Evolutionary conservation across 176 grass and related monocot genomes (phyloP).

Genomic region (Panicum miliaceum): DNA sequence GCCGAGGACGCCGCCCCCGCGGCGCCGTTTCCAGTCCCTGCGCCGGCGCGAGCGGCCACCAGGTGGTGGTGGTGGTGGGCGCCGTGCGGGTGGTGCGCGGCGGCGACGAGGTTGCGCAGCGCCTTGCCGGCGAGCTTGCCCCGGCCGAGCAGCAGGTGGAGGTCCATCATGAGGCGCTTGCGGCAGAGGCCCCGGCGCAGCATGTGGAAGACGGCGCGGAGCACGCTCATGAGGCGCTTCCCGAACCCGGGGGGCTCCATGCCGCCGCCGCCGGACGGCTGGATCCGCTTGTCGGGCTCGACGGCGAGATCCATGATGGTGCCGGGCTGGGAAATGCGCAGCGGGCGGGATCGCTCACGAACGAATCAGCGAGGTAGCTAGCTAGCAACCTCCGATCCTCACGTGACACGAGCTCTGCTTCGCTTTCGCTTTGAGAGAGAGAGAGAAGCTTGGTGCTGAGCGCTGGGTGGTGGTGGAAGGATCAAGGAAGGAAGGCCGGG

Average conservation of each 20-base stretch:
- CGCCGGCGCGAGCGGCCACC: not conserved
- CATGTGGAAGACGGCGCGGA: conserved; percentile 80
- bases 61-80: not conserved
- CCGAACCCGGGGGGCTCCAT: conserved; percentile 64
- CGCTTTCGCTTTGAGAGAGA: not conserved
- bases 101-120: conserved; percentile 53
- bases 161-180: conserved; percentile 79
- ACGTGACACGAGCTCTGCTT: not conserved
- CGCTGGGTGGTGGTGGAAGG: not conserved
- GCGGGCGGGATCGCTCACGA: not conserved
- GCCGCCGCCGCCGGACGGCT: not conserved
- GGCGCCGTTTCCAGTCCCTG: no score
- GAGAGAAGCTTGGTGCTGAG: not conserved
- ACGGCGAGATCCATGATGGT: conserved; percentile 22
- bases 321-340: not conserved
- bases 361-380: not conserved
- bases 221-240: conserved; percentile 59
- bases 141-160: conserved; percentile 70
- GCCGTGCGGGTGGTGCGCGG: conserved; percentile 11
- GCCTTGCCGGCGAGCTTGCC: conserved; percentile 74
- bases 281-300: conserved; percentile 18
- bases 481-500: not conserved
- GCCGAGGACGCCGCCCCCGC: not conserved
- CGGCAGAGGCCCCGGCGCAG: conserved; percentile 73
- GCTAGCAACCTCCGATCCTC: not conserved